These are phyloP conservation scores for Solanum piurae DNA, from an alignment of 257 asterid genomes.

Conservation along the genomic window DNA sequence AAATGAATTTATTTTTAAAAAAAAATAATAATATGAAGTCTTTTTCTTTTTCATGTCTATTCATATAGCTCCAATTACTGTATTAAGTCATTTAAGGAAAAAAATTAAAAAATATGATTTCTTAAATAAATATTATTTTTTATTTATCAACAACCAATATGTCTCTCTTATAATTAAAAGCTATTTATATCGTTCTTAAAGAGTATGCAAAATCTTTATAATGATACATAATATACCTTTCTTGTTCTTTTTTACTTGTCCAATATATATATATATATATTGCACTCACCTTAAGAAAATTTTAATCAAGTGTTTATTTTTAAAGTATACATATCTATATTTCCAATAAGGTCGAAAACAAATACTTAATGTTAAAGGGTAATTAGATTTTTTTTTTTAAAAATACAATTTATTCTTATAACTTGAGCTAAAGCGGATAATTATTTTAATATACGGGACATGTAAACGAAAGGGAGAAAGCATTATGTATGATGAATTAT, in stretches of 20 bases:
- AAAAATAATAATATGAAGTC: background rate
- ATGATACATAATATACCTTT: background rate
- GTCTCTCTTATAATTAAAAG: too few relatives aligned
- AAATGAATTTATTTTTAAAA: background rate
- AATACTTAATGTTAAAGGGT: background rate
- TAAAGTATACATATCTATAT: background rate
- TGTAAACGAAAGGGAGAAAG: background rate
- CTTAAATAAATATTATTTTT: background rate
- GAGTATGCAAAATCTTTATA: background rate
- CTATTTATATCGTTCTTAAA: background rate
- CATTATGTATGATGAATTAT: too few relatives aligned
- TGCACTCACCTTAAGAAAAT: background rate
- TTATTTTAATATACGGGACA: too few relatives aligned
- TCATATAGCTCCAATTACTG: background rate
- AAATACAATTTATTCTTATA: too few relatives aligned
- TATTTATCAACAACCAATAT: background rate
- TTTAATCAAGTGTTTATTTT: background rate
- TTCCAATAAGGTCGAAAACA: background rate
- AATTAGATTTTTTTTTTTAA: too few relatives aligned
- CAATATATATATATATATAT: background rate
- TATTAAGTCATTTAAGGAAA: background rate
- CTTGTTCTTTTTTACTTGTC: background rate
- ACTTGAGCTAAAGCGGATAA: background rate
- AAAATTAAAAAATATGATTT: background rate
- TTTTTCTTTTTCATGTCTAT: background rate